Evolutionary conservation across 371 early-diverging fungal species (phyloP), one percentile per base, ranked within the genome.

Genomic region (Aphelidium insulamus): DNA sequence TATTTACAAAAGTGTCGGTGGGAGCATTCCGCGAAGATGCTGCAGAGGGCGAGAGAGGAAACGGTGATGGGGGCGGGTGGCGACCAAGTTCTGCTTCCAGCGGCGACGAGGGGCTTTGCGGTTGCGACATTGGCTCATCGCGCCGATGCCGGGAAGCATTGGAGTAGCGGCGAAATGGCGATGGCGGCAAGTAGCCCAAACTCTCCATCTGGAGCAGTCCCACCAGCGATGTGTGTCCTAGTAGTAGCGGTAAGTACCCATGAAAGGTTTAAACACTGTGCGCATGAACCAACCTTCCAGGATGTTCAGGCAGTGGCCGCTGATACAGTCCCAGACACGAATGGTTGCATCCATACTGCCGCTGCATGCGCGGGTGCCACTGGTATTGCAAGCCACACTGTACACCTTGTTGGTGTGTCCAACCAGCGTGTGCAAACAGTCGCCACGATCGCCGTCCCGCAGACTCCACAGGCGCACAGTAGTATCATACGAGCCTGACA

Each of bases 281-380:
- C 22, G 15, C 2, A 44, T 24, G 26, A 45, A 21, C 2, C 26
- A 30, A 67, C 69, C 80, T 42, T 73, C 73, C 10, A 84, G 57
- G 8, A 67, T 62, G 32, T 69, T 64, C 32, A 87, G 49, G 30
- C 70, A 70, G 1, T 55, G 53, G n/a, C 94, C 92, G 10, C 77
- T 73, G 25, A 62, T 64, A 17, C 83, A 58, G 44, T 77, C 72
- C 99, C 99, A 99, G 20, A 97, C 79, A 20, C 78, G 64, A n/a
- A 92, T 88, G 21, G 73, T 69, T 0, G 87, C 73, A 55, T 98
- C 98, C 75, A 95, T 78, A 42, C 86, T 83, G 26, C 98, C 98
- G 39, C 80, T 79, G 41, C 87, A 77, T 29, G 91, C 77, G 34
- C 76, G 69, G 21, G 67, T 53, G 19, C 78, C 57, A 39, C 77